Percentiles rank a stretch among this genome's conserved stretches.
Evolutionary conservation across 2,329 filamentous ascomycete genomes (phyloP).

Genomic region (Trichoderma sp.): DNA sequence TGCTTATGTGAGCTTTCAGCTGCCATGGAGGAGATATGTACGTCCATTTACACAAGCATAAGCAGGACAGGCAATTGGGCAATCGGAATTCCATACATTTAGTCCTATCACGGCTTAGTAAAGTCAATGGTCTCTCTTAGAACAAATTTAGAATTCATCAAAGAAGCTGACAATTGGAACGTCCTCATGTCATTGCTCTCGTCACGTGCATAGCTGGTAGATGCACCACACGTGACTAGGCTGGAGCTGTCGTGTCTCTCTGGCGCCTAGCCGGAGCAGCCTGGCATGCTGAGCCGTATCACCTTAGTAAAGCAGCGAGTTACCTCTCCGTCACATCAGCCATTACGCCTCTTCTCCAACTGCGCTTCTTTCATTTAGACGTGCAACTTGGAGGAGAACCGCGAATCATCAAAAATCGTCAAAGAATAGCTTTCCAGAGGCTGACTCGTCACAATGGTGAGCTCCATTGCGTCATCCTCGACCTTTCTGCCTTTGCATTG

Average conservation of each 20-base stretch:
- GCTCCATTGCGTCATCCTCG: constrained; percentile 29
- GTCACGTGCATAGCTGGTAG: constrained; percentile 17
- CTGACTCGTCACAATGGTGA: constrained; percentile 44
- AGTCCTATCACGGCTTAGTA: constrained; percentile 1
- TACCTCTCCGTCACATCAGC: constrained; percentile 24
- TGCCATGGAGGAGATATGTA: neutral
- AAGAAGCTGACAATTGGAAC: constrained; percentile 6
- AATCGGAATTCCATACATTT: neutral
- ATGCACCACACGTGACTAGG: constrained; percentile 39
- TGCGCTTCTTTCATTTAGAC: neutral
- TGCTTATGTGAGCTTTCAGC: constrained; percentile 4
- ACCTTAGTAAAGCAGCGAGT: constrained; percentile 25
- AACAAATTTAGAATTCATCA: neutral
- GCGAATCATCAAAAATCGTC: neutral
- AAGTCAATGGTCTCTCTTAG: neutral
- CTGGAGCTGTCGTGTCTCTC: constrained; percentile 50
- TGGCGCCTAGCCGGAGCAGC: constrained; percentile 47
- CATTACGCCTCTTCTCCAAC: constrained; percentile 20
- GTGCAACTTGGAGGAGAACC: neutral
- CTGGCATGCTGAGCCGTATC: constrained; percentile 33
- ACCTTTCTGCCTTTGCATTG: neutral
- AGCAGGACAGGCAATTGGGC: neutral
- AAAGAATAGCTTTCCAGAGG: constrained; percentile 37
- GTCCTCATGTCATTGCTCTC: neutral
- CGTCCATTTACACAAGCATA: neutral